Conservation (phyloP, 179 eudicot species). For the Spinacia oleracea region DNA sequence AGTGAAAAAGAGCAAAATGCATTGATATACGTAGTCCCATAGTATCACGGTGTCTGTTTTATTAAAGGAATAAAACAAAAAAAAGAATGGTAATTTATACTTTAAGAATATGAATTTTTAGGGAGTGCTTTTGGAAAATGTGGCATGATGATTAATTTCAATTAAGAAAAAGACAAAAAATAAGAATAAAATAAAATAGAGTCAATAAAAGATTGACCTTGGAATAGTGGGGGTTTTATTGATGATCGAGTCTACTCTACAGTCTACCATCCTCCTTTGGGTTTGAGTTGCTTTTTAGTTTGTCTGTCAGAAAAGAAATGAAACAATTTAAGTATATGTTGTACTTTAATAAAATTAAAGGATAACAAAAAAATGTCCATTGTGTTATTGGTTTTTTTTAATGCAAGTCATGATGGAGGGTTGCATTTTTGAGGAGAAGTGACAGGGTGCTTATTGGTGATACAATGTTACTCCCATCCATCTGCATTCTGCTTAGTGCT, state of each 20-base stretch:
- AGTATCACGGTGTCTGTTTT: conserved; percentile 37
- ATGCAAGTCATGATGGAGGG: conserved; percentile 7
- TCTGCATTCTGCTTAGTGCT: too few species aligned
- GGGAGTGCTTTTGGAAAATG: conserved; percentile 17
- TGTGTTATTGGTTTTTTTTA: neutral
- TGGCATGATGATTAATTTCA: neutral
- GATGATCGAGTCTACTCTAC: neutral
- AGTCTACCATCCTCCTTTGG: too few species aligned
- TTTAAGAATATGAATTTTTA: neutral
- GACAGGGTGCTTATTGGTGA: neutral
- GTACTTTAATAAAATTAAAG: neutral
- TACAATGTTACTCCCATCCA: too few species aligned
- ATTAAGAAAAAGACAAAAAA: conserved; percentile 24
- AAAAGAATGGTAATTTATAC: neutral
- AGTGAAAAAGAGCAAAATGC: conserved; percentile 24
- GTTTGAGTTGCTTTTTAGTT: conserved; percentile 12
- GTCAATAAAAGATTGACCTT: conserved; percentile 35
- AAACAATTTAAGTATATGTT: neutral
- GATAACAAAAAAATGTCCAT: neutral
- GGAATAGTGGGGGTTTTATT: neutral
- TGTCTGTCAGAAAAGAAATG: conserved; percentile 10
- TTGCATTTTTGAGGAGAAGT: neutral
- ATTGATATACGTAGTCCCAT: conserved; percentile 34
- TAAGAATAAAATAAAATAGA: neutral
- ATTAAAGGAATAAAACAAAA: conserved; percentile 6